Evolutionary conservation across 768 basidiomycete species (phyloP), one percentile per base, ranked within the genome.

Genomic region (Pulveroboletus ravenelii): DNA sequence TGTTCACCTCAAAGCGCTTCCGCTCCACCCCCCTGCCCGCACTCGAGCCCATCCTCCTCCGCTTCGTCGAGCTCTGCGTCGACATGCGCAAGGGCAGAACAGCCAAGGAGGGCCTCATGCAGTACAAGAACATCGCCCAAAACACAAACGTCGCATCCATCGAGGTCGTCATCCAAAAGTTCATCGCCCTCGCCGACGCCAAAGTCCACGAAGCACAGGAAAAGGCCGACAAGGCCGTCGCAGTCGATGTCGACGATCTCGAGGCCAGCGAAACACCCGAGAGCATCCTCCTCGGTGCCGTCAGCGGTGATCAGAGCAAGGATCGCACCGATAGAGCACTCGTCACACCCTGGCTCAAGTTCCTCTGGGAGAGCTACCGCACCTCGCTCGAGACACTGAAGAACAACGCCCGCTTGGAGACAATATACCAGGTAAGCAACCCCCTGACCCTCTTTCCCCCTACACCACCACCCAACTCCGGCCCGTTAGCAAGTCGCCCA

Each of bases 341-440:
- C 45, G 93, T 99, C 56, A 96, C 93, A 0, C 95, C 95, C 0
- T 96, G 93, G 86, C 86, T 98, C 64, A 93, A 94, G 65, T 96
- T 97, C 70, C 78, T 93, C n/a, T 98, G 94, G 93, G 95, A 98
- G 76, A 91, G 90, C 59, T 97, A 97, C 66, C 84, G 95, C 50
- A 96, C 92, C 17, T 92, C 89, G 1, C 74, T 99, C 37, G 95
- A 98, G 73, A 93, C 93, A 3, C 77, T 97, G 57, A 95, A 97
- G 67, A 95, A 96, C 66, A 97, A 96, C 63, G 89, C 92, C 15
- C 76, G 95, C 15, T 72, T 98, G 35, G 95, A 99, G 71, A 72
- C 75, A 15, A 91, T 98, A 54, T 99, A 99, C 72, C 95, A 97
- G 79, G 92, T 89, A 41, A 48, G 83, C 70, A 9, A 0, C 9